Evolutionary conservation across 2,329 filamentous ascomycete species (phyloP).

Genomic region (Thyridium curvatum): DNA sequence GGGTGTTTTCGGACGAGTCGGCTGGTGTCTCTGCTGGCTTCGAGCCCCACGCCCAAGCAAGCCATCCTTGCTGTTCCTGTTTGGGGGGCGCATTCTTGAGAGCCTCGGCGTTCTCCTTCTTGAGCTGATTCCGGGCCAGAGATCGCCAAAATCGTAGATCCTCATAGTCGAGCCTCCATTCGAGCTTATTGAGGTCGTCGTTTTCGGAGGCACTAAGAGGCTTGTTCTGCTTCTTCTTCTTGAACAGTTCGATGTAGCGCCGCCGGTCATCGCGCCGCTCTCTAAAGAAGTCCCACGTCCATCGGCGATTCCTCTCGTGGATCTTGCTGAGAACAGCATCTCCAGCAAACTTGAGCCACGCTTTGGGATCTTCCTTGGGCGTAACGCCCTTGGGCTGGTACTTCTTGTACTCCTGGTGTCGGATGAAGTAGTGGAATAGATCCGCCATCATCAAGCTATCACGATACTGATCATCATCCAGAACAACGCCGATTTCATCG

Average conservation of each 20-base stretch:
- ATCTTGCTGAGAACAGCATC: constrained; percentile 89
- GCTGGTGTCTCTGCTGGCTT: constrained; percentile 53
- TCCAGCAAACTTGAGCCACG: constrained; percentile 89
- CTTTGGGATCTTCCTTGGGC: constrained; percentile 83
- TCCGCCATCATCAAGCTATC: constrained; percentile 98
- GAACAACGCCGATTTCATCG: constrained; percentile 94
- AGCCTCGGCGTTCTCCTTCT: constrained; percentile 90
- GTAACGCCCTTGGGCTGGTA: constrained; percentile 75
- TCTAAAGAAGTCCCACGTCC: constrained; percentile 94
- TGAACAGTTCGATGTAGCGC: constrained; percentile 90
- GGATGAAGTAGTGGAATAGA: constrained; percentile 95
- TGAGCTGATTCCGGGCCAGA: constrained; percentile 84
- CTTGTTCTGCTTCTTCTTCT: constrained; percentile 77
- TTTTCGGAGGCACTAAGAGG: constrained; percentile 65
- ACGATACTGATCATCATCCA: constrained; percentile 96
- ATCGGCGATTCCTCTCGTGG: constrained; percentile 84
- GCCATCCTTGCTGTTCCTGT: constrained; percentile 74
- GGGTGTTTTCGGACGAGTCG: constrained; percentile 67
- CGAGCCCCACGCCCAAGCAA: constrained; percentile 85
- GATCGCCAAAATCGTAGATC: constrained; percentile 97
- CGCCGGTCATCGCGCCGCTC: constrained; percentile 86
- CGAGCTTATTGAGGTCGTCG: constrained; percentile 68
- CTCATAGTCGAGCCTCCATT: constrained; percentile 87
- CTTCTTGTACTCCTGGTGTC: constrained; percentile 95
- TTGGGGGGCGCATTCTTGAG: constrained; percentile 55